These are phyloP conservation scores for Phialocephala sp. DNA, from an alignment of 2,329 filamentous ascomycete species.

Conservation along the genomic window DNA sequence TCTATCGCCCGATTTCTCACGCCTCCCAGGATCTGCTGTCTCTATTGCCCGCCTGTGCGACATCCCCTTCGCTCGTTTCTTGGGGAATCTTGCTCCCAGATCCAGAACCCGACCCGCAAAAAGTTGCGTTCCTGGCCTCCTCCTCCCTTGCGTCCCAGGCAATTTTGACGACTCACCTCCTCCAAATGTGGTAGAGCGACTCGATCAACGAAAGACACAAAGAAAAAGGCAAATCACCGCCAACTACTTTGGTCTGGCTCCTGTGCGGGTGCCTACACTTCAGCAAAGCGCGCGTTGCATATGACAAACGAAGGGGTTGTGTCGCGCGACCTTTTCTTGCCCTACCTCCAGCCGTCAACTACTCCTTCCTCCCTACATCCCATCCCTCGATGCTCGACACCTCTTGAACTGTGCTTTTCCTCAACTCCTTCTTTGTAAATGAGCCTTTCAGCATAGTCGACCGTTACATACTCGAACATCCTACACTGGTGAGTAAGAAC, in stretches of 20 bases:
- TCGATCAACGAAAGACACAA: slow-evolving; percentile 30
- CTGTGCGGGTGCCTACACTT: slow-evolving; percentile 42
- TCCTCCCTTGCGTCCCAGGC: slow-evolving; percentile 37
- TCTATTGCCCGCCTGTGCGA: slow-evolving; percentile 11
- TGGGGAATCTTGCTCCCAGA: slow-evolving; percentile 28
- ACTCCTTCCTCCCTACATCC: slow-evolving; percentile 30
- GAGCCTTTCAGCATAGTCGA: slow-evolving; percentile 39
- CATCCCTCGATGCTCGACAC: slow-evolving; percentile 41
- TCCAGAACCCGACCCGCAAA: slow-evolving; percentile 25
- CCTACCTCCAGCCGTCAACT: slow-evolving; percentile 41
- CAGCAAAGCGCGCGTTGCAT: slow-evolving; percentile 41
- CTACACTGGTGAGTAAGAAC: slow-evolving; percentile 39
- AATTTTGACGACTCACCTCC: slow-evolving; percentile 29
- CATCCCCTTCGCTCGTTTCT: slow-evolving; percentile 25
- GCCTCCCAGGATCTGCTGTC: slow-evolving; percentile 15
- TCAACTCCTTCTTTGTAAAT: slow-evolving; percentile 42
- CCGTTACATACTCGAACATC: slow-evolving; percentile 41
- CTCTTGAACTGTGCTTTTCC: slow-evolving; percentile 35
- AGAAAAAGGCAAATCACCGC: slow-evolving; percentile 32
- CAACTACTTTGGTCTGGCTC: slow-evolving; percentile 28
- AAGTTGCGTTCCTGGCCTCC: slow-evolving; percentile 36
- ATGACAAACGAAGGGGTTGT: slow-evolving; percentile 46
- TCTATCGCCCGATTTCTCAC: slow-evolving; percentile 2
- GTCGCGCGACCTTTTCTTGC: slow-evolving; percentile 42
- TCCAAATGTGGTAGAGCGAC: slow-evolving; percentile 31